Conservation (phyloP, 257 asterid species). For the Przewalskia tangutica region DNA sequence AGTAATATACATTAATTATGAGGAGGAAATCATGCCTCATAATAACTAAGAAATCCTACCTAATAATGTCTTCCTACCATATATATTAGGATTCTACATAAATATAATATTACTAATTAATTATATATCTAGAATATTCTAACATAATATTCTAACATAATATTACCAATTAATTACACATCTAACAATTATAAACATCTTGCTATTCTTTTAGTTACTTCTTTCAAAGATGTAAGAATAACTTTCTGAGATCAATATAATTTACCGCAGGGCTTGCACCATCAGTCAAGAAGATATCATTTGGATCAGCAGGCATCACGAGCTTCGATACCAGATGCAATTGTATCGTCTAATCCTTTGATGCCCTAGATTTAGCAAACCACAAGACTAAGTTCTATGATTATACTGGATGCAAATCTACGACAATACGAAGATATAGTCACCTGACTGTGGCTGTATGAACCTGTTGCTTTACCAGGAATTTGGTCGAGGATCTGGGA, state of each 20-base stretch:
- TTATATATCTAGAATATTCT: too few species aligned
- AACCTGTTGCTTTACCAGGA: conserved; percentile 98
- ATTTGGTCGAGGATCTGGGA: conserved; percentile 82
- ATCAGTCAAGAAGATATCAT: conserved; percentile 92
- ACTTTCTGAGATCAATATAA: background rate
- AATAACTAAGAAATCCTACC: too few species aligned
- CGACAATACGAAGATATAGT: background rate
- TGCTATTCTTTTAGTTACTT: background rate
- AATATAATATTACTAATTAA: too few species aligned
- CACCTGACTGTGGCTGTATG: conserved; percentile 97
- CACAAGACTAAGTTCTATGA: background rate
- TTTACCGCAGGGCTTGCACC: conserved; percentile 98
- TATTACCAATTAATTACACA: too few species aligned
- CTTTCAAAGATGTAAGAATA: background rate
- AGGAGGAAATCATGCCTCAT: too few species aligned
- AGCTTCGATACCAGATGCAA: conserved; percentile 88
- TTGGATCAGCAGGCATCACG: conserved; percentile 96
- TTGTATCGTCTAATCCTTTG: conserved; percentile 79
- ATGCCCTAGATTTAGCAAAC: conserved; percentile 48
- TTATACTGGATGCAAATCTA: background rate
- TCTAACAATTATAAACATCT: background rate
- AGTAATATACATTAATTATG: too few species aligned
- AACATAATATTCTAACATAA: too few species aligned
- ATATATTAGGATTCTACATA: too few species aligned
- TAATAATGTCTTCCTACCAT: too few species aligned